Evolutionary conservation across 2,329 filamentous ascomycete genomes (phyloP), one percentile per base, ranked within the genome.

Genomic region (Beauveria brongniartii): DNA sequence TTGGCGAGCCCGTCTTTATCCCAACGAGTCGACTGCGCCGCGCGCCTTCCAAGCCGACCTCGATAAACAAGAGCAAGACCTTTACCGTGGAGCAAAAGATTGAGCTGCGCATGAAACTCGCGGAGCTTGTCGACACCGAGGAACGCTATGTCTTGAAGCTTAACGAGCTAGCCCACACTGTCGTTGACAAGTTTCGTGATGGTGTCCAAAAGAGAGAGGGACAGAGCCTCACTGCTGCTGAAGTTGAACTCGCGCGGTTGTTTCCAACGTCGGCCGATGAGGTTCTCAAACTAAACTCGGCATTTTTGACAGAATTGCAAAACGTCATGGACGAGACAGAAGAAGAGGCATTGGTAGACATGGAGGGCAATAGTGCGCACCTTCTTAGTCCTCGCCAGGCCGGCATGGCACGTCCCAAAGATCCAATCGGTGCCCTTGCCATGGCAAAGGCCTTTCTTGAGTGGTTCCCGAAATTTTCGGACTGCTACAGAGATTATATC

Each of bases 401-500:
- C 58, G 78, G 70, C 46, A 73, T 74, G 22, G 76, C 72, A 60
- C 81, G 77, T 64, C 70, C 73, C 66, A 86, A 83, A 70, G 91
- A 96, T 70, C 85, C 89, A 20, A 91, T 88, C 66, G 93, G 93
- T 55, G 85, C 90, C 18, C 76, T 89, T 44, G 83, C 86, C 46
- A 88, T 97, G 71, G 91, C 91, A 47, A 91, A 88, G 67, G 80
- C 91, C 54, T 86, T 97, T 63, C 77, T 94, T 5, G 90, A 95
- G 66, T 96, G 92, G 91, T 94, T 99, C 66, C 94, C 94, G 7
- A 87, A 88, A 65, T 97, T 99, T 70, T 89, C 90, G 28, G 86
- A 92, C 62, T 92, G 90, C 69, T 99, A 99, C 72, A 88, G 91
- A 66, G 88, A 95, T 65, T 99, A 97, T 72, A 94, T 99, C 73